These are phyloP conservation scores for Protomyces pachydermus DNA, from an alignment of 1,139 yeast species.

Conservation along the genomic window DNA sequence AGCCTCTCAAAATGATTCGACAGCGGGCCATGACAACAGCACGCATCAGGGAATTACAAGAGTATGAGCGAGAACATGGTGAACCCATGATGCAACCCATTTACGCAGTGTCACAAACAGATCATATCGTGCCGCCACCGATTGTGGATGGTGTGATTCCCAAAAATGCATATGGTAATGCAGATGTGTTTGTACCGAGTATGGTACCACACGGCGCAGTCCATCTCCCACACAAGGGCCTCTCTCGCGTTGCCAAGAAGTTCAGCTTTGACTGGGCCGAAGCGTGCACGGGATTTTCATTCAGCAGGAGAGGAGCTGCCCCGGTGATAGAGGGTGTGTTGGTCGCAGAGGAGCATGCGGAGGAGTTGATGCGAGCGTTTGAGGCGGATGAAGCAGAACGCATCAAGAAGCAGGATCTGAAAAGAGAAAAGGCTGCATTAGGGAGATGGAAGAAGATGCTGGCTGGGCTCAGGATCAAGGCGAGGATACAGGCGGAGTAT, in stretches of 20 bases:
- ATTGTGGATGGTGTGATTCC: constrained; percentile 60
- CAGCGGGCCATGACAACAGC: constrained; percentile 34
- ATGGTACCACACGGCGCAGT: constrained; percentile 82
- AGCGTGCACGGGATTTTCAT: constrained; percentile 84
- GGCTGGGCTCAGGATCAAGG: constrained; percentile 63
- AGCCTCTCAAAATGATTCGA: constrained; percentile 52
- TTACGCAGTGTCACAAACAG: constrained; percentile 75
- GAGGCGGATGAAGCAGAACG: constrained; percentile 56
- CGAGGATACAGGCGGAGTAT: constrained; percentile 42
- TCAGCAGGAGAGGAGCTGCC: constrained; percentile 47
- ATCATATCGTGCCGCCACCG: constrained; percentile 61
- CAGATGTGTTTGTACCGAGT: constrained; percentile 67
- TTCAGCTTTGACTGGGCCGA: constrained; percentile 74
- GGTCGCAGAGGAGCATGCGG: constrained; percentile 58
- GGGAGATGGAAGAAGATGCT: constrained; percentile 69
- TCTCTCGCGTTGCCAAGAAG: constrained; percentile 58
- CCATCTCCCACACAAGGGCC: constrained; percentile 43
- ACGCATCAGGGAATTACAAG: constrained; percentile 39
- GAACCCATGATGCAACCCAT: constrained; percentile 48
- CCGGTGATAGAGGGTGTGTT: constrained; percentile 76
- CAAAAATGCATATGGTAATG: constrained; percentile 73
- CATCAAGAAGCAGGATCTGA: constrained; percentile 45
- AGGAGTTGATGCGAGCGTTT: constrained; percentile 60
- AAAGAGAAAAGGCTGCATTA: constrained; percentile 52
- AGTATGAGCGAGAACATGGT: constrained; percentile 49